Percentiles rank a stretch among this genome's conserved stretches.
Conservation (phyloP, 768 basidiomycete species). For the Lactarius pseudohatsudake region DNA sequence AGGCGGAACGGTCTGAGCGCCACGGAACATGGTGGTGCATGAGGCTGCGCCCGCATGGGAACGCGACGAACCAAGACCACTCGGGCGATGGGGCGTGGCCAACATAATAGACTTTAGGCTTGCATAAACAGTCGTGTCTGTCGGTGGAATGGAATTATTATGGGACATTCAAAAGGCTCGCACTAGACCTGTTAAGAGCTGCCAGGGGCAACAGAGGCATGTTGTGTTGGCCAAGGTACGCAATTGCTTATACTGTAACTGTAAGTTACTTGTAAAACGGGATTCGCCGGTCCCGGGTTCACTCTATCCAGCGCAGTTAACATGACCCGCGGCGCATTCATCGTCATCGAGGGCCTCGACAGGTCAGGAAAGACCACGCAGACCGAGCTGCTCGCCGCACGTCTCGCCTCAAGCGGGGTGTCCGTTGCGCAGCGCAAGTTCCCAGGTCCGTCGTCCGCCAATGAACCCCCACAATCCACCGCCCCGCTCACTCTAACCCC, state of each 20-base stretch:
- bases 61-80: not conserved
- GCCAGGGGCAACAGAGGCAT: not conserved
- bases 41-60: conserved; percentile 5
- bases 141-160: not conserved
- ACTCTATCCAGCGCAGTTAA: not conserved
- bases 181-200: conserved; percentile 4
- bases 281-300: not conserved
- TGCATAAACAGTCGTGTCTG: conserved; percentile 12
- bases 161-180: not conserved
- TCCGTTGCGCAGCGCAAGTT: conserved; percentile 74
- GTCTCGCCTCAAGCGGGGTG: conserved; percentile 47
- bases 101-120: conserved; percentile 14
- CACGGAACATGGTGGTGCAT: not conserved
- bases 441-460: conserved; percentile 58
- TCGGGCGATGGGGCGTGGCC: not conserved
- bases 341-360: conserved; percentile 96
- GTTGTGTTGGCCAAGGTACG: not conserved
- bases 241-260: not conserved
- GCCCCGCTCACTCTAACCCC: not conserved
- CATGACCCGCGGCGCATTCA: conserved; percentile 66
- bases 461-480: not conserved
- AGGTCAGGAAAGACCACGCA: conserved; percentile 95
- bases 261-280: not conserved
- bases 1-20: not conserved
- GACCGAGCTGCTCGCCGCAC: conserved; percentile 55